Conservation (phyloP, 148 eudicot genomes). For the Spergularia bocconei region DNA sequence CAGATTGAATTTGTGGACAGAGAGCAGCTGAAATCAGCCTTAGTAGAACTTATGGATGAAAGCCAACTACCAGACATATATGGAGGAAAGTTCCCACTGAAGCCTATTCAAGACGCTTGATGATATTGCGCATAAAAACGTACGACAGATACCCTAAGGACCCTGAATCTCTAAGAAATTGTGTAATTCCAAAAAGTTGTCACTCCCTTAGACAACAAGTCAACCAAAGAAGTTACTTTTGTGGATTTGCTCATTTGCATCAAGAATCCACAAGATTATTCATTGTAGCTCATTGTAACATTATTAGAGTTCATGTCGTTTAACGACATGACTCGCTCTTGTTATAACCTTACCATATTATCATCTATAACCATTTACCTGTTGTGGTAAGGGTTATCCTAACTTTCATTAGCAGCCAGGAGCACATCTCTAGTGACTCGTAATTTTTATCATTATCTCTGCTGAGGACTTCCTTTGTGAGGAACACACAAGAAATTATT, state of each 20-base stretch:
- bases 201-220: neutral
- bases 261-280: neutral
- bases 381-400: too few relatives aligned
- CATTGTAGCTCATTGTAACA: neutral
- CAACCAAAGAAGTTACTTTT: neutral
- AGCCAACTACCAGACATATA: conserved; percentile 82
- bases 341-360: too few relatives aligned
- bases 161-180: neutral
- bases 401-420: too few relatives aligned
- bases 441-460: too few relatives aligned
- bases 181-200: neutral
- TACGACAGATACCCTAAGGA: neutral
- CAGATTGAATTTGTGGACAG: conserved; percentile 79
- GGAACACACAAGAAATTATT: too few relatives aligned
- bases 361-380: too few relatives aligned
- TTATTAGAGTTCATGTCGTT: neutral
- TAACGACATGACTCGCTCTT: too few relatives aligned
- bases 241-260: neutral
- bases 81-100: conserved; percentile 71
- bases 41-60: conserved; percentile 76
- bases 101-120: conserved; percentile 54
- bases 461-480: too few relatives aligned
- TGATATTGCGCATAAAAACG: neutral
- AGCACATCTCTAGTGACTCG: too few relatives aligned
- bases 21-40: conserved; percentile 51